Evolutionary conservation across 495 filamentous ascomycete genomes (phyloP), one percentile per base, ranked within the genome.

Genomic region (Penicillium dipodomyicola): DNA sequence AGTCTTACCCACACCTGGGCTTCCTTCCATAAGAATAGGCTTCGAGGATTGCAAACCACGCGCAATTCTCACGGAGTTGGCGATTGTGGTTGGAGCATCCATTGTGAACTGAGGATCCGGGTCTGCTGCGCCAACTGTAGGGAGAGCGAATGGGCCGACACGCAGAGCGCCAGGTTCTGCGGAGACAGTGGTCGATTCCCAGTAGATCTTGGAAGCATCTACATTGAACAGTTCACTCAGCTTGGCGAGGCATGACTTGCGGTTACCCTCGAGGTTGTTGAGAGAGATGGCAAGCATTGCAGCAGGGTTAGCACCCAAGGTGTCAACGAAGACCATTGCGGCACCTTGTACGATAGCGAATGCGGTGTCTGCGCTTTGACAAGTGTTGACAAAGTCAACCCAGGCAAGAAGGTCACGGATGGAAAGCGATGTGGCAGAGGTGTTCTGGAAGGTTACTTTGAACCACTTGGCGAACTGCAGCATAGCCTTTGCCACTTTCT

Each of bases 1-100:
- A 0, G 95, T 99, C 74, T 99, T 99, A 45, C 95, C 95, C 43
- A 99, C 95, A 61, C 95, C 95, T 20, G 95, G 95, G 61, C 87
- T 96, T 33, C 95, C 95, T 73, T 99, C 95, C 23, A 99, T 78
- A 20, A 99, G 78, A 50, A 97, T 92, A 25, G 95, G 92, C 62
- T 96, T 97, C 22, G 83, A 80, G 2, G 94, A 80, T 64, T 95
- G 91, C 49, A 97, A 76, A n/a, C 94, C 95, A 52, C 95, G 83
- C 47, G 92, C 80, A 27, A 99, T 87, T 67, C 92, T 80, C 80
- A 97, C 92, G 3, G 87, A 88, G 62, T 99, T 99, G 54, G 84
- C 77, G 59, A 84, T 88, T 0, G 92, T 97, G 2, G 95, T 97
- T 9, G 91, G 92, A 1, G 96, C 91, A 54, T 87, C 82, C 63